Evolutionary conservation across 2,329 filamentous ascomycete species (phyloP).

Genomic region (Colletotrichum kahawae): DNA sequence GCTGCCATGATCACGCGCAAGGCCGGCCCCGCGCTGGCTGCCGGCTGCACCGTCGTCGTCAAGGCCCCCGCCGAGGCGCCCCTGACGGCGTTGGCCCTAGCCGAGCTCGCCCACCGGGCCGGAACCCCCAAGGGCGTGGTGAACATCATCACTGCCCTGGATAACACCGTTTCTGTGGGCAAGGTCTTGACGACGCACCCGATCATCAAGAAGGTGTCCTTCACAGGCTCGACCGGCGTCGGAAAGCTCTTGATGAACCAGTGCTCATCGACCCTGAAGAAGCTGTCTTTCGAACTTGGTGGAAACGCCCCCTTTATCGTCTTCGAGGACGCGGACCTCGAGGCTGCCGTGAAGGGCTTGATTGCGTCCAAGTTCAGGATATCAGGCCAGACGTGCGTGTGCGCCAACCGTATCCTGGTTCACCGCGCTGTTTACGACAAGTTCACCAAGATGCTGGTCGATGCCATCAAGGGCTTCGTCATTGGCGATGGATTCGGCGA

Average conservation of each 20-base stretch:
- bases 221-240: constrained; percentile 77
- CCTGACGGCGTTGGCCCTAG: constrained; percentile 68
- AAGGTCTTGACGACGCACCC: constrained; percentile 70
- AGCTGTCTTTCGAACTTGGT: constrained; percentile 70
- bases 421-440: constrained; percentile 65
- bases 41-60: constrained; percentile 67
- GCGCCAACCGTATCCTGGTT: constrained; percentile 70
- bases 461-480: constrained; percentile 62
- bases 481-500: constrained; percentile 75
- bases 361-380: constrained; percentile 61
- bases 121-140: constrained; percentile 81
- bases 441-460: constrained; percentile 67
- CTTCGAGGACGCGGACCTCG: constrained; percentile 69
- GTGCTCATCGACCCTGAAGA: constrained; percentile 69
- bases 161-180: constrained; percentile 49
- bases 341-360: constrained; percentile 68
- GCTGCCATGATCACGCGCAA: constrained; percentile 63
- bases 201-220: constrained; percentile 79
- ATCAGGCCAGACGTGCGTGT: constrained; percentile 69
- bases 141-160: constrained; percentile 73
- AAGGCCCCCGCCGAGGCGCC: constrained; percentile 74
- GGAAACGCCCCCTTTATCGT: constrained; percentile 70
- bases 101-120: constrained; percentile 71
- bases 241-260: constrained; percentile 78
- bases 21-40: constrained; percentile 73